phyloP scores from a whole-genome alignment of 169 alveolate genomes.

The Cryptosporidium meleagridis region DNA sequence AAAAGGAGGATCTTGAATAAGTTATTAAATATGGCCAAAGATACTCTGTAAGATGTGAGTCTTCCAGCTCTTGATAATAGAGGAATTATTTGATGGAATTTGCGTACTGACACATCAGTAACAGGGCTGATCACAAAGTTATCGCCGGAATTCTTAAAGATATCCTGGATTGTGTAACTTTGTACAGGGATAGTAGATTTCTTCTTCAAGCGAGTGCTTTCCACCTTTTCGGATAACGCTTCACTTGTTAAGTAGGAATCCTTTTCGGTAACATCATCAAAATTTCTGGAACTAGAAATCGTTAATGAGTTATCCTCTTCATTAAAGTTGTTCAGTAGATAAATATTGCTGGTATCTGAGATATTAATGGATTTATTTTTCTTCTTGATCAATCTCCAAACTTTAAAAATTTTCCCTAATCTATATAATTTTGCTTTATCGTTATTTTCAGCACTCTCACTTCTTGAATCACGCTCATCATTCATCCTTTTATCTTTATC shows the following conservation, averaged over 20 bases:
- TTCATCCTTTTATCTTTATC: not conserved
- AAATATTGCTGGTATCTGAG: not conserved
- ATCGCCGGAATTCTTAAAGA: not conserved
- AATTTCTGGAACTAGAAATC: not conserved
- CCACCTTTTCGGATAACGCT: not conserved
- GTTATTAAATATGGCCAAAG: not conserved
- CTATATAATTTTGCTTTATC: not conserved
- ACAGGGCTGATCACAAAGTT: slow-evolving; percentile 14
- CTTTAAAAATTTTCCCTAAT: not conserved
- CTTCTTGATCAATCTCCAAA: not conserved
- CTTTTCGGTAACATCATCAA: not conserved
- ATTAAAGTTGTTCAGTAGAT: not conserved
- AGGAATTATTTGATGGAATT: slow-evolving; percentile 51
- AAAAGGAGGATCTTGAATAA: slow-evolving; percentile 14
- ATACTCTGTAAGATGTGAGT: slow-evolving; percentile 21
- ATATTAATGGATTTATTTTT: not conserved
- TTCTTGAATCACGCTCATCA: not conserved
- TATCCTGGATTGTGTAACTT: not conserved
- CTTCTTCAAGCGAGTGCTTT: not conserved
- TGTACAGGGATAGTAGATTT: not conserved
- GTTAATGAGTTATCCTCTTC: not conserved
- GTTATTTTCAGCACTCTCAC: not conserved
- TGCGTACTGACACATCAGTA: slow-evolving; percentile 26
- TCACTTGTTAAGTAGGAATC: not conserved
- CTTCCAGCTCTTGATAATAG: slow-evolving; percentile 61